These are phyloP conservation scores for Mariannaea sp. DNA, from an alignment of 2,329 filamentous ascomycete species.

Conservation along the genomic window DNA sequence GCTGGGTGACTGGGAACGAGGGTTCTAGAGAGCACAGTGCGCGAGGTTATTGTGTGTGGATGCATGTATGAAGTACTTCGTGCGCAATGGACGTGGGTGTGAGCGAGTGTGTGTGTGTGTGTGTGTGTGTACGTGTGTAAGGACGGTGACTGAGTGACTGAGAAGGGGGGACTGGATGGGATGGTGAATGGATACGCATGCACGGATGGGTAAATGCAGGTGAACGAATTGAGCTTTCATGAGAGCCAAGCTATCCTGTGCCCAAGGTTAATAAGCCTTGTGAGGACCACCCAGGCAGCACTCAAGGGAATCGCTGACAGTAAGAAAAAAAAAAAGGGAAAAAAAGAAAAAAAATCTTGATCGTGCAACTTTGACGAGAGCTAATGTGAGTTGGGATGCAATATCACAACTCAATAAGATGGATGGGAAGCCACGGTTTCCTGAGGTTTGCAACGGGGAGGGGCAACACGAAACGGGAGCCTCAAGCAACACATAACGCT, in stretches of 20 bases:
- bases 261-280: background rate
- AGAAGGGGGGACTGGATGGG: conserved; percentile 7
- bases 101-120: conserved; percentile 3
- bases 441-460: background rate
- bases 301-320: too few species aligned
- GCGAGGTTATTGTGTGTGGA: background rate
- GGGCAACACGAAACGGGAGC: background rate
- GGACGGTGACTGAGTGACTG: background rate
- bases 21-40: conserved; percentile 12
- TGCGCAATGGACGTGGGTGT: background rate
- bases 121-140: background rate
- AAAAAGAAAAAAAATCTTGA: too few species aligned
- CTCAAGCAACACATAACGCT: conserved; percentile 8
- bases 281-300: background rate
- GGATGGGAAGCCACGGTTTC: too few species aligned
- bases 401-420: background rate
- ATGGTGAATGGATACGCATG: background rate
- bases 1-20: conserved; percentile 9
- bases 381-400: background rate
- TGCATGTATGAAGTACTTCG: too few species aligned
- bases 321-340: too few species aligned
- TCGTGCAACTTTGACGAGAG: too few species aligned
- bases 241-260: background rate
- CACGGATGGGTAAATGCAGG: conserved; percentile 2
- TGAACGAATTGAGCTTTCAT: conserved; percentile 8